Evolutionary conservation across 495 filamentous ascomycete genomes (phyloP), one percentile per base, ranked within the genome.

Genomic region (Xylaria telfairii): DNA sequence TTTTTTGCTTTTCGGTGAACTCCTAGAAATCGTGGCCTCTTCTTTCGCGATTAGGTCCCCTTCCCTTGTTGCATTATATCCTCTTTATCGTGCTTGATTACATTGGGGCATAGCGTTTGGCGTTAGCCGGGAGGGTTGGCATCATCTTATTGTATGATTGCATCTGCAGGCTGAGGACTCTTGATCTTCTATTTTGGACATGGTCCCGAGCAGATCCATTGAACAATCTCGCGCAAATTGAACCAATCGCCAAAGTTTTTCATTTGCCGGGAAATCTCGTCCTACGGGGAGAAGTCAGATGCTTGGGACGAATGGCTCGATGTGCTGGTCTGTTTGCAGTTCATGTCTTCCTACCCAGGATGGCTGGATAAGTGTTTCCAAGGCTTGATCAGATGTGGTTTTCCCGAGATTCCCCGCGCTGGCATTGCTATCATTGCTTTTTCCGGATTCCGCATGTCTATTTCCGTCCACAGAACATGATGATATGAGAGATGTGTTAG

Each of bases 1-100:
- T 63, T 65, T 53, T 75, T 63, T 51, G 67, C 54, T 75, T 64
- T 76, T 71, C 77, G 73, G 75, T 69, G 71, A 73, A 67, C 68
- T 28, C 6, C 56, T 73, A 44, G 54, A 51, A 24, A 61, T 53
- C 13, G 39, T 39, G 62, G 15, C 21, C 21, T 24, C 17, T 24
- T 71, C 28, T 49, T 2, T 0, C 19, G 57, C 21, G 30, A 61
- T 60, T 30, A 32, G 19, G 53, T 75, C 63, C 62, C 41, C 63
- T 47, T 70, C 62, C 60, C 28, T 61, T 56, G 37, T 69, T 72
- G 49, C 17, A 72, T 65, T 49, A 69, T 41, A 62, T 30, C 61
- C 57, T 39, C 68, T 10, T 37, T 51, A 3, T 34, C 60, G 6
- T 65, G 47, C 47, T 69, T 66, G 9, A 65, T 72, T 65, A 61